Conservation (phyloP, 768 basidiomycete species). For the Russula abietina region DNA sequence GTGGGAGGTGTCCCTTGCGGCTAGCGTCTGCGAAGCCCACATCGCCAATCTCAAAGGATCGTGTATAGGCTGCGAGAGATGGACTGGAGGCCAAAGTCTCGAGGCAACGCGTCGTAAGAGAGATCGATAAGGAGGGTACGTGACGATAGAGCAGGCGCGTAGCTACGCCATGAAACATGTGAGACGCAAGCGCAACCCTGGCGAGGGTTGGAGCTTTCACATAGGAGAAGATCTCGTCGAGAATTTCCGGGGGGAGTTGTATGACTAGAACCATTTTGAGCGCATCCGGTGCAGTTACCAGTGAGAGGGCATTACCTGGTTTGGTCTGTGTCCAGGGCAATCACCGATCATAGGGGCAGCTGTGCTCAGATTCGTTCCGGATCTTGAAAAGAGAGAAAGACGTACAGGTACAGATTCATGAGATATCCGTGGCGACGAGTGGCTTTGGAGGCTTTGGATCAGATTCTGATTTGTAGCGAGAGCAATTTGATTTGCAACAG, state of each 20-base stretch:
- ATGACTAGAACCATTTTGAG: neutral
- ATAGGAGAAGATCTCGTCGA: slow-evolving; percentile 22
- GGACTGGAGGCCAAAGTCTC: slow-evolving; percentile 19
- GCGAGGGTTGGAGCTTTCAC: slow-evolving; percentile 15
- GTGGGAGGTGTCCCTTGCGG: slow-evolving; percentile 13
- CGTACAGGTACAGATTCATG: slow-evolving; percentile 12
- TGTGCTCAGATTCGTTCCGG: neutral
- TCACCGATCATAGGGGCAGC: neutral
- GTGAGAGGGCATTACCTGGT: slow-evolving; percentile 4
- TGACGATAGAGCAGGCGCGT: slow-evolving; percentile 23
- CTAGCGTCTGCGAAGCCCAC: slow-evolving; percentile 7
- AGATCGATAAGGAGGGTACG: slow-evolving; percentile 19
- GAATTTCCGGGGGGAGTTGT: slow-evolving; percentile 19
- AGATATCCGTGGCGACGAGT: neutral
- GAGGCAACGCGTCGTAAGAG: slow-evolving; percentile 13
- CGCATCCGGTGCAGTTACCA: no score
- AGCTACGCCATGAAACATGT: slow-evolving; percentile 15
- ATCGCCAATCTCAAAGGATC: slow-evolving; percentile 22
- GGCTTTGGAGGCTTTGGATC: neutral
- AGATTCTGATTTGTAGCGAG: neutral
- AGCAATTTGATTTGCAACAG: neutral
- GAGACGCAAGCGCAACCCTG: slow-evolving; percentile 8
- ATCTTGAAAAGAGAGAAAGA: neutral
- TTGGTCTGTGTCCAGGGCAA: neutral
- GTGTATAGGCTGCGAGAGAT: slow-evolving; percentile 15